Evolutionary conservation across 441 rosid species (phyloP), one percentile per base, ranked within the genome.

Genomic region (Isatis lusitanica): DNA sequence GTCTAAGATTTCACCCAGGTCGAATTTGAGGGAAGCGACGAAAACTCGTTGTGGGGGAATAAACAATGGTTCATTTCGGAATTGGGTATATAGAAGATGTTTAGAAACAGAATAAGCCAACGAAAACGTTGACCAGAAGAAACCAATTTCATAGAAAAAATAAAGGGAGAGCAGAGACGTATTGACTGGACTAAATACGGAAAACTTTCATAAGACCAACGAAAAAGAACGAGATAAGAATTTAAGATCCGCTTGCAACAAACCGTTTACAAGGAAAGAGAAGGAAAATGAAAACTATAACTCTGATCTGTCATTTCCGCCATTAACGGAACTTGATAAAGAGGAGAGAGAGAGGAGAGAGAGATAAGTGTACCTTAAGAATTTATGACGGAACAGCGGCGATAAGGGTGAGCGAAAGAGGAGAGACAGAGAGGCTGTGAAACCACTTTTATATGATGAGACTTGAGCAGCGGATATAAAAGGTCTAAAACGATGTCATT

Each of bases 51-150:
- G 28, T 9, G 6, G 6, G 11, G 3, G 9, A 17, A 39, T 11
- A 13, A 39, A 26, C 9, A n/a, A 21, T 3, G 18, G 35, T 56
- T 57, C 62, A 66, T 56, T 58, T 13, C 8, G 52, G 58, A 66
- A 51, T 36, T 52, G 11, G 44, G 26, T 62, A 53, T 69, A 62
- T 44, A 75, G 67, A 67, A 5, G 18, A 17, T 6, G 7, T n/a
- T 30, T 51, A 8, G 57, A 39, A 55, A 66, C 46, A 30, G 74
- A 74, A 68, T 17, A 36, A 30, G 74, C 56, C 74, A 75, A 44
- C 70, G 24, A 68, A 61, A 21, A 59, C 56, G 26, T 57, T 68
- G 73, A 74, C 78, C 42, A 4, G 3, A 51, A 51, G 64, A 51
- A 74, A 61, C 63, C 15, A 57, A 58, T 30, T 73, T 46, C 65